Percentiles rank a stretch among this genome's conserved stretches.
These are phyloP conservation scores for Coix lacrymajobi DNA, from an alignment of 176 grass and related monocot species.

Conservation along the genomic window DNA sequence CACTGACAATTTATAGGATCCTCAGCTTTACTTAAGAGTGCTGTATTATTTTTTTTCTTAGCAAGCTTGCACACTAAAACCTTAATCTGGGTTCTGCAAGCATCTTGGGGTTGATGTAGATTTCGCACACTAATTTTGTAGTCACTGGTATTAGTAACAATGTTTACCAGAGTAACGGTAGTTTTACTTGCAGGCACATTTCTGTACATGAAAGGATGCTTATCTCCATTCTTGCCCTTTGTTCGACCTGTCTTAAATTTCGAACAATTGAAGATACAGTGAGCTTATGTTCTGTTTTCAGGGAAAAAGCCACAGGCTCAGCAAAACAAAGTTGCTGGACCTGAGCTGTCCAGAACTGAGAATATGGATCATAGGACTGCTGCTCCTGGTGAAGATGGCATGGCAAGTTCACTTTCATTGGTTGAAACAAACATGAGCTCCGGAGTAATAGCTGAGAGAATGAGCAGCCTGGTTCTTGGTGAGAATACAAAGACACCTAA, in stretches of 20 bases:
- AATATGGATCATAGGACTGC: conserved; percentile 24
- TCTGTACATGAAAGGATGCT: conserved; percentile 41
- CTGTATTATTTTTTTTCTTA: neutral
- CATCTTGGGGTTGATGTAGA: neutral
- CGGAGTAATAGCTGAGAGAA: conserved; percentile 53
- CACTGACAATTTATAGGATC: neutral
- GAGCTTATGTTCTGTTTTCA: conserved; percentile 66
- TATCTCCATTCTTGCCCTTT: conserved; percentile 34
- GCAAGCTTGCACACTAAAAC: neutral
- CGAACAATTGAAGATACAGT: conserved; percentile 50
- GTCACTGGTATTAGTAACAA: conserved; percentile 19
- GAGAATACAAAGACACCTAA: conserved; percentile 19
- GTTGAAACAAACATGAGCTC: conserved; percentile 31
- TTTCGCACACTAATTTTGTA: conserved; percentile 8
- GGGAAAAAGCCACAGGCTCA: conserved; percentile 35
- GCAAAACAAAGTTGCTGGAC: conserved; percentile 19
- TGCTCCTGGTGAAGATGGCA: conserved; percentile 18
- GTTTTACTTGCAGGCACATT: conserved; percentile 54
- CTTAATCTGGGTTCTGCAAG: neutral
- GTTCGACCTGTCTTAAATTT: conserved; percentile 45
- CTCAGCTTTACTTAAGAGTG: neutral
- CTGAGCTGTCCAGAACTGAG: neutral
- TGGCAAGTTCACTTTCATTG: conserved; percentile 30
- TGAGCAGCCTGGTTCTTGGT: conserved; percentile 32
- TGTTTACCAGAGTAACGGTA: conserved; percentile 42